A percentile compares a stretch with the other conserved stretches of the same genome.
phyloP scores from a whole-genome alignment of 2,329 filamentous ascomycete genomes.

The Aspergillus eucalypticola region DNA sequence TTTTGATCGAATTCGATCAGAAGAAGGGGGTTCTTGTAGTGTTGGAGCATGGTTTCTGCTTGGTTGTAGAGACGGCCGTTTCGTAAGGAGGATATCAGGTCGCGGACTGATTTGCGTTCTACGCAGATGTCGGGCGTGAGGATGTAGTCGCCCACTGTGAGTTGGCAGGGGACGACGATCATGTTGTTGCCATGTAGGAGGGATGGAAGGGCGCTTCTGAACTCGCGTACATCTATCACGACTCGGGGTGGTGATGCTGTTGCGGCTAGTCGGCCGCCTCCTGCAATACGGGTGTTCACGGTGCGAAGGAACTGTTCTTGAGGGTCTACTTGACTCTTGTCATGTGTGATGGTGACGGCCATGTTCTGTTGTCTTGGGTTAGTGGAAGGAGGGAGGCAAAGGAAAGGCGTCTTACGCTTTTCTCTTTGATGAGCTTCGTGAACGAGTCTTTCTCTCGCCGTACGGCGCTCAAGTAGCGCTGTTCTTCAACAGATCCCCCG shows the following conservation, averaged over 20 bases:
- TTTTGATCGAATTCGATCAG: slow-evolving; percentile 98
- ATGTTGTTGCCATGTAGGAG: slow-evolving; percentile 87
- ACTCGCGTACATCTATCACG: slow-evolving; percentile 94
- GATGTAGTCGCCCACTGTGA: slow-evolving; percentile 96
- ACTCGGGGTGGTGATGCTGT: slow-evolving; percentile 86
- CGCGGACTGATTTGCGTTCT: slow-evolving; percentile 89
- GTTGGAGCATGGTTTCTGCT: slow-evolving; percentile 88
- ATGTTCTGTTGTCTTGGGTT: slow-evolving; percentile 58
- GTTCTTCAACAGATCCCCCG: slow-evolving; percentile 89
- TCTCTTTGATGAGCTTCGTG: slow-evolving; percentile 90
- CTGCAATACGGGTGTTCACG: slow-evolving; percentile 94
- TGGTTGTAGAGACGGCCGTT: slow-evolving; percentile 91
- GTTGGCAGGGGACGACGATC: slow-evolving; percentile 86
- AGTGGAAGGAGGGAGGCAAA: slow-evolving; percentile 8
- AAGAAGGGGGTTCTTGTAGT: slow-evolving; percentile 87
- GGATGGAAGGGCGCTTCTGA: slow-evolving; percentile 87
- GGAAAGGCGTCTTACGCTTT: slow-evolving; percentile 57
- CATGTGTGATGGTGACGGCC: slow-evolving; percentile 80
- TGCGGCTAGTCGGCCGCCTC: slow-evolving; percentile 79
- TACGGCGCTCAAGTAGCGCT: slow-evolving; percentile 84
- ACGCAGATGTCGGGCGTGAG: slow-evolving; percentile 88
- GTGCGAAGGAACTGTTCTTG: slow-evolving; percentile 92
- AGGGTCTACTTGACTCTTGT: slow-evolving; percentile 72
- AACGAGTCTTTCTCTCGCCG: slow-evolving; percentile 97
- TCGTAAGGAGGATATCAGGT: slow-evolving; percentile 87